Evolutionary conservation across 805 yeast genomes (phyloP).

Genomic region (Cyberlindnera americana): DNA sequence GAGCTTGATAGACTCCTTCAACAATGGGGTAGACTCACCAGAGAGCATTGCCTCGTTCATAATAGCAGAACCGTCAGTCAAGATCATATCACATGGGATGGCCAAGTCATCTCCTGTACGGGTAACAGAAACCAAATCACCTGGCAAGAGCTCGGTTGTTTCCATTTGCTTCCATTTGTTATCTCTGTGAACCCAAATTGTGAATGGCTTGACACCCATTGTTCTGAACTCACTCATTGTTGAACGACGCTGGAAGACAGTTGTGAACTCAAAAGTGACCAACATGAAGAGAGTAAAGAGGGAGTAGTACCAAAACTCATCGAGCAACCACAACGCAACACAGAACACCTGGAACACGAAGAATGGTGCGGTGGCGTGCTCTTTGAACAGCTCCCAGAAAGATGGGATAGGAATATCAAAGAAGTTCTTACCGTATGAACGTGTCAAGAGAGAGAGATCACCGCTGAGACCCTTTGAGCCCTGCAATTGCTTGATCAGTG

Average conservation of each 20-base stretch:
- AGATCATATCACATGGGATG: conserved; percentile 86
- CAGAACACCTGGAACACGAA: conserved; percentile 96
- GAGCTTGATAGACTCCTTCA: conserved; percentile 84
- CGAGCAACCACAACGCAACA: conserved; percentile 93
- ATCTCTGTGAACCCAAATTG: conserved; percentile 68
- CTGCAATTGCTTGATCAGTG: conserved; percentile 57
- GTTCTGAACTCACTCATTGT: conserved; percentile 95
- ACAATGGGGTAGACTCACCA: conserved; percentile 95
- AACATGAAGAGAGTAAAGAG: conserved; percentile 89
- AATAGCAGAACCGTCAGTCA: conserved; percentile 87
- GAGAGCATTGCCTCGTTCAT: conserved; percentile 99
- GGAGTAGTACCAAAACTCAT: conserved; percentile 95
- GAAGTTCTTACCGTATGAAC: conserved; percentile 77
- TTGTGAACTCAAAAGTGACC: conserved; percentile 87
- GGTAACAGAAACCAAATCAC: conserved; percentile 82
- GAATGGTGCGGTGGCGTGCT: conserved; percentile 97
- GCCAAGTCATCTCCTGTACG: conserved; percentile 92
- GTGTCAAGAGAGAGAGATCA: conserved; percentile 43
- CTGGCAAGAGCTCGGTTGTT: conserved; percentile 81
- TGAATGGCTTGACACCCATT: conserved; percentile 94
- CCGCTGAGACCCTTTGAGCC: conserved; percentile 51
- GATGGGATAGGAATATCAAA: conserved; percentile 97
- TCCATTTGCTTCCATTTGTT: conserved; percentile 63
- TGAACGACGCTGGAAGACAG: conserved; percentile 91
- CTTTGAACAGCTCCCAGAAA: conserved; percentile 84